A percentile compares a stretch with the other conserved stretches of the same genome.
Evolutionary conservation across 2,329 filamentous ascomycete species (phyloP).

Genomic region (Verticillium tricorpus): DNA sequence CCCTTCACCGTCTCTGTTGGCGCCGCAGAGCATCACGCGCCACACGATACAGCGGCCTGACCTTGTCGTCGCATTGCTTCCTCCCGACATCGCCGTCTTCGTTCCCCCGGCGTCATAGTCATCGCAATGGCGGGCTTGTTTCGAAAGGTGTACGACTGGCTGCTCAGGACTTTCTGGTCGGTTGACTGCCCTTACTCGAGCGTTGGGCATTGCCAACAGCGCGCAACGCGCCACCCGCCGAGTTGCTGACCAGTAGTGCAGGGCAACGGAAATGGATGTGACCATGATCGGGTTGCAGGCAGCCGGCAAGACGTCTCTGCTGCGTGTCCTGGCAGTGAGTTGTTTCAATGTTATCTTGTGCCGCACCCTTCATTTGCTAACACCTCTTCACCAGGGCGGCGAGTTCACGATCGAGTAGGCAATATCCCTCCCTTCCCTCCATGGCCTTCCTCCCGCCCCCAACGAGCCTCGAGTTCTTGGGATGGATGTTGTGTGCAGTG

Average conservation of each 20-base stretch:
- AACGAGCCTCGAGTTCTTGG: background rate
- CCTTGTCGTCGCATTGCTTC: background rate
- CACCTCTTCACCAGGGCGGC: slow-evolving; percentile 62
- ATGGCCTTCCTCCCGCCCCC: slow-evolving; percentile 2
- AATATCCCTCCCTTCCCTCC: slow-evolving; percentile 14
- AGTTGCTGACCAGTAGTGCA: slow-evolving; percentile 28
- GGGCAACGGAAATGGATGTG: slow-evolving; percentile 99
- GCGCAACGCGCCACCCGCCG: background rate
- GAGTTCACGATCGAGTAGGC: slow-evolving; percentile 99
- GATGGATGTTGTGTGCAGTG: background rate
- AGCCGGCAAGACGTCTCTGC: slow-evolving; percentile 92
- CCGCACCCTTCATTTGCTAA: slow-evolving; percentile 27
- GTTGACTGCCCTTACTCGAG: slow-evolving; percentile 24
- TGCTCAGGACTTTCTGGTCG: slow-evolving; percentile 95
- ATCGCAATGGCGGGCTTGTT: slow-evolving; percentile 82
- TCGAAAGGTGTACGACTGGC: slow-evolving; percentile 94
- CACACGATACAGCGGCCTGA: background rate
- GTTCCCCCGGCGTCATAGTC: background rate
- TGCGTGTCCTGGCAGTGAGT: slow-evolving; percentile 91
- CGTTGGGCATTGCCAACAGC: background rate
- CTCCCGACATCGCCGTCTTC: background rate
- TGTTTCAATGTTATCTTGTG: slow-evolving; percentile 3
- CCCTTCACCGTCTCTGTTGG: slow-evolving; percentile 19
- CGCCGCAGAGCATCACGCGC: background rate
- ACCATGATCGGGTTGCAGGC: slow-evolving; percentile 99